Conservation (phyloP, 192 early-diverging fungal species). For the Gaertneriomyces semiglobifer region DNA sequence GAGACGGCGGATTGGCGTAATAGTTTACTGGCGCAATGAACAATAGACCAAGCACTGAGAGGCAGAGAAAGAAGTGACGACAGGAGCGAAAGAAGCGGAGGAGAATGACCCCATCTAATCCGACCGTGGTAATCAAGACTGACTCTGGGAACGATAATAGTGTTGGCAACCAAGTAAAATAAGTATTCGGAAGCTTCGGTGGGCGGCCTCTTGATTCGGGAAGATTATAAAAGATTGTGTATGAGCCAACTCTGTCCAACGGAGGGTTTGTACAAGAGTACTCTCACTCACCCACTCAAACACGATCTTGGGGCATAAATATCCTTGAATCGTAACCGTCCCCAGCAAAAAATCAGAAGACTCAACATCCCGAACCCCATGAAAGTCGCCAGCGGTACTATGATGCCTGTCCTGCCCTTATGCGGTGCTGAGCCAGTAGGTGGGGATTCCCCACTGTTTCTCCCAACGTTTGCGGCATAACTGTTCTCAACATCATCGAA, state of each 20-base stretch:
- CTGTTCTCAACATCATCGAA: too few relatives aligned
- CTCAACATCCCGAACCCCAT: slow-evolving; percentile 39
- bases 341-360: slow-evolving; percentile 44
- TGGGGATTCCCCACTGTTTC: too few relatives aligned
- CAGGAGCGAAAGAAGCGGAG: slow-evolving; percentile 52
- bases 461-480: too few relatives aligned
- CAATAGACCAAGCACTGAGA: slow-evolving; percentile 41
- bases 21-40: slow-evolving; percentile 52
- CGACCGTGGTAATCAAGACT: slow-evolving; percentile 46
- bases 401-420: slow-evolving; percentile 22
- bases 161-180: slow-evolving; percentile 37
- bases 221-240: neutral
- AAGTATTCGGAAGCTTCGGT: slow-evolving; percentile 35
- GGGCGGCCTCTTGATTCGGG: slow-evolving; percentile 36
- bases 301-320: slow-evolving; percentile 46
- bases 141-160: slow-evolving; percentile 35
- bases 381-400: slow-evolving; percentile 41
- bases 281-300: slow-evolving; percentile 28
- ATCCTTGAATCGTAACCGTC: slow-evolving; percentile 37
- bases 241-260: neutral
- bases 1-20: slow-evolving; percentile 37
- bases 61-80: slow-evolving; percentile 36
- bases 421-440: too few relatives aligned
- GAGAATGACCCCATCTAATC: slow-evolving; percentile 50
- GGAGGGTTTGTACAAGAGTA: slow-evolving; percentile 10